phyloP scores from a whole-genome alignment of 257 asterid species.

The Catharanthus roseus region DNA sequence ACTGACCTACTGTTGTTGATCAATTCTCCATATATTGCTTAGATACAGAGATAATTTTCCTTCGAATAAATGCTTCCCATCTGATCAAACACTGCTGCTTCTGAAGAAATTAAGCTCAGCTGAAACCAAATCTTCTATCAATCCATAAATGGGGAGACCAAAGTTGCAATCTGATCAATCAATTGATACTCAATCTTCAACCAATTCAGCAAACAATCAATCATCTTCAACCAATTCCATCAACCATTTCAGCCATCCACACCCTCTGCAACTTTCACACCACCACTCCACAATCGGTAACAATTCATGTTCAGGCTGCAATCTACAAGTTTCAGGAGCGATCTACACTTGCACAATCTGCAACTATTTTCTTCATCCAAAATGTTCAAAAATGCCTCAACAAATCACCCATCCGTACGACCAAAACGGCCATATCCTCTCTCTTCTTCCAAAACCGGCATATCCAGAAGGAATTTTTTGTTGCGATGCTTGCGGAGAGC shows the following conservation, averaged over 20 bases:
- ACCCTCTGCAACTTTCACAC: constrained; percentile 36
- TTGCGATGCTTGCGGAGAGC: constrained; percentile 51
- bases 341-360: constrained; percentile 38
- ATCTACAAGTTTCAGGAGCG: constrained; percentile 27
- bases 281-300: constrained; percentile 3
- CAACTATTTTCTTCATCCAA: constrained; percentile 40
- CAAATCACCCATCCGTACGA: constrained; percentile 41
- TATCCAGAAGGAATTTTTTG: constrained; percentile 44
- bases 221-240: constrained; percentile 14
- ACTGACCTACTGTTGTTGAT: no score
- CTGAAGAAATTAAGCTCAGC: background rate
- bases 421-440: constrained; percentile 26
- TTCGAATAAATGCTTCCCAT: background rate
- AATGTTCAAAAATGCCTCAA: constrained; percentile 44
- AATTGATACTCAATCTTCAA: background rate
- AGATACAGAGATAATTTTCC: background rate
- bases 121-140: background rate
- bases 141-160: constrained; percentile 19
- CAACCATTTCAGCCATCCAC: constrained; percentile 58
- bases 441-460: constrained; percentile 37
- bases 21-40: background rate
- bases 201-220: background rate
- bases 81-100: background rate
- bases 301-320: constrained; percentile 38
- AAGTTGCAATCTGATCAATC: background rate